These are phyloP conservation scores for Volvox carteri DNA, from an alignment of 163 green algal species.

Conservation along the genomic window DNA sequence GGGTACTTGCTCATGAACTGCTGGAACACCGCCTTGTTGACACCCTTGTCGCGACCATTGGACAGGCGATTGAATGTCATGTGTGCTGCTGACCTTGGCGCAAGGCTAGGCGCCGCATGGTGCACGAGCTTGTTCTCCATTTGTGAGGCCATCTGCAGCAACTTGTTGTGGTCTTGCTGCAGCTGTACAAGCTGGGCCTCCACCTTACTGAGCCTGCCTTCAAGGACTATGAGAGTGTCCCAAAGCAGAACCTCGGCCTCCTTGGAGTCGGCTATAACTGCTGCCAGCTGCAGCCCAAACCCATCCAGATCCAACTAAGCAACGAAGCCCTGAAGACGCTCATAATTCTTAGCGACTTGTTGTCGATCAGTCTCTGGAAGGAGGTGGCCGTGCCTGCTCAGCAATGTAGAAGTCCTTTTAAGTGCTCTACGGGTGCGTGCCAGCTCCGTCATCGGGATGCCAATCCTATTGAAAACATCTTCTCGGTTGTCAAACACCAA, in stretches of 20 bases:
- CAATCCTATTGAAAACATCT: too few relatives aligned
- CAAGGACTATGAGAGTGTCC: not conserved
- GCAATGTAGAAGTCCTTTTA: too few relatives aligned
- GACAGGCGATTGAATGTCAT: slow-evolving; percentile 38
- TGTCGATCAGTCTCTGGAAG: too few relatives aligned
- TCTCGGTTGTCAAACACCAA: too few relatives aligned
- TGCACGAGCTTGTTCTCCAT: slow-evolving; percentile 44
- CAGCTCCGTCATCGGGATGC: too few relatives aligned
- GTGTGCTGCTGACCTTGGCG: slow-evolving; percentile 3
- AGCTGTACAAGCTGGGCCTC: slow-evolving; percentile 33
- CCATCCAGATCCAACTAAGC: not conserved
- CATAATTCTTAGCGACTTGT: not conserved
- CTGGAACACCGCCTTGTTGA: slow-evolving; percentile 13
- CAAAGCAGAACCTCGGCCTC: not conserved
- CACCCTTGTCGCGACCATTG: slow-evolving; percentile 13
- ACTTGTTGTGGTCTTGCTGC: slow-evolving; percentile 14
- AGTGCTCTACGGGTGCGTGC: too few relatives aligned
- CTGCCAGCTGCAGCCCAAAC: not conserved
- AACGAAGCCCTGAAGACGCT: not conserved
- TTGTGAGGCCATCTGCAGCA: slow-evolving; percentile 37
- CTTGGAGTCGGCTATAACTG: not conserved
- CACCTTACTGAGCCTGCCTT: slow-evolving; percentile 21
- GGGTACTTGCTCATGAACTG: not conserved
- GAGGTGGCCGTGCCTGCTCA: too few relatives aligned
- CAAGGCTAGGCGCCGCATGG: not conserved